phyloP scores from a whole-genome alignment of 257 asterid species.

The Penstemon davidsonii region DNA sequence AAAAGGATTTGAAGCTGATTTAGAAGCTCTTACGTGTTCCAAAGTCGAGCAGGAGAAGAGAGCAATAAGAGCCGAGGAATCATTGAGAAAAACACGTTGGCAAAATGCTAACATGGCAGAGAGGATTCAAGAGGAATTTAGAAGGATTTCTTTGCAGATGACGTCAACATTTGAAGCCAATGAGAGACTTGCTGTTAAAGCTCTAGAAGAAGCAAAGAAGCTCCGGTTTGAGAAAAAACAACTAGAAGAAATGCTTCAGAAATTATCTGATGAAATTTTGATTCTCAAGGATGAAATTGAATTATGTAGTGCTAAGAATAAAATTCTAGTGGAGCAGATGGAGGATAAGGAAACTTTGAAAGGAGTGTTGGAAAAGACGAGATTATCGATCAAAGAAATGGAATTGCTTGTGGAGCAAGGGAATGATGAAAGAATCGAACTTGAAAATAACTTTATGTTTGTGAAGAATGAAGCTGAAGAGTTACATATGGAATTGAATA shows the following conservation, averaged over 20 bases:
- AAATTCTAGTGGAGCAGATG: conserved; percentile 33
- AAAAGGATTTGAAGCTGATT: conserved; percentile 72
- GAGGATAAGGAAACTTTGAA: conserved; percentile 37
- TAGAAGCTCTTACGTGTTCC: conserved; percentile 52
- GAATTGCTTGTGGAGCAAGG: conserved; percentile 47
- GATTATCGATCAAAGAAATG: conserved; percentile 43
- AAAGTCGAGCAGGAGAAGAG: conserved; percentile 92
- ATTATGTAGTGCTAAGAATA: conserved; percentile 35
- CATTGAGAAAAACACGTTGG: conserved; percentile 70
- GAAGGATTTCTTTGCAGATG: conserved; percentile 77
- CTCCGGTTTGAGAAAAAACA: conserved; percentile 56
- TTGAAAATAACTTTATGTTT: conserved; percentile 42
- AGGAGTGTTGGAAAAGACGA: conserved; percentile 51
- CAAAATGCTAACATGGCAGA: conserved; percentile 80
- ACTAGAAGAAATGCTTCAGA: conserved; percentile 59
- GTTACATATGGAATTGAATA: conserved; percentile 41
- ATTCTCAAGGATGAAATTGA: conserved; percentile 53
- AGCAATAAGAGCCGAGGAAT: conserved; percentile 89
- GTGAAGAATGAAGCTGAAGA: conserved; percentile 47
- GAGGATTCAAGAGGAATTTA: conserved; percentile 79
- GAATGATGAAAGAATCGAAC: conserved; percentile 46
- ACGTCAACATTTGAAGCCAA: conserved; percentile 76
- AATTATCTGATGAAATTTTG: conserved; percentile 56
- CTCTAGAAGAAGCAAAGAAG: conserved; percentile 74
- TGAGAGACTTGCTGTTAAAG: conserved; percentile 78